Percentiles rank a stretch among this genome's conserved stretches.
Evolutionary conservation across 2,329 filamentous ascomycete genomes (phyloP).

Genomic region (Teratosphaeria zuluensis): DNA sequence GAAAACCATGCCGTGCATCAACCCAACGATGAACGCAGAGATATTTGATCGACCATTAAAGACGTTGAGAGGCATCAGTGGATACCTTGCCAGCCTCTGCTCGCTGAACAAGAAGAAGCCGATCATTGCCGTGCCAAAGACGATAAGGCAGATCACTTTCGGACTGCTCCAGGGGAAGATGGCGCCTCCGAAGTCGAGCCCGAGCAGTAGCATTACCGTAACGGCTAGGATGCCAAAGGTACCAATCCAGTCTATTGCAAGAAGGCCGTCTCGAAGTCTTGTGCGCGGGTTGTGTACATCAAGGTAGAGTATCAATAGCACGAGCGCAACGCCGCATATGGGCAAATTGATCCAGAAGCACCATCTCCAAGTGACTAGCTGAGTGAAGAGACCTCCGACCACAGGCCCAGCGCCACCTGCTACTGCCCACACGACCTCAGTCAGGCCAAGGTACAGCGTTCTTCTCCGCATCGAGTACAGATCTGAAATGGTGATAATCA

Average conservation of each 20-base stretch:
- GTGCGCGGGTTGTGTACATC: slow-evolving; percentile 48
- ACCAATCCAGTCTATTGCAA: slow-evolving; percentile 46
- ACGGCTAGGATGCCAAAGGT: slow-evolving; percentile 42
- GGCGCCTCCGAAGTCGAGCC: slow-evolving; percentile 45
- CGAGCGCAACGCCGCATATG: slow-evolving; percentile 39
- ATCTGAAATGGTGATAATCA: slow-evolving; percentile 47
- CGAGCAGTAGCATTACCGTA: slow-evolving; percentile 43
- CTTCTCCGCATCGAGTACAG: slow-evolving; percentile 39
- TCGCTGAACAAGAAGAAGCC: slow-evolving; percentile 52
- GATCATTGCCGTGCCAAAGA: slow-evolving; percentile 41
- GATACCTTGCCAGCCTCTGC: slow-evolving; percentile 52
- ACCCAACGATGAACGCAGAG: slow-evolving; percentile 44
- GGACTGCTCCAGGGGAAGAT: slow-evolving; percentile 45
- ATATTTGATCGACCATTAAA: slow-evolving; percentile 49
- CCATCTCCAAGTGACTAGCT: slow-evolving; percentile 42
- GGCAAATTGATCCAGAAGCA: slow-evolving; percentile 47
- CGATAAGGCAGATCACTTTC: slow-evolving; percentile 46
- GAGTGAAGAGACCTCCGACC: slow-evolving; percentile 42
- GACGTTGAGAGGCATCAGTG: slow-evolving; percentile 58
- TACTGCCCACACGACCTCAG: slow-evolving; percentile 46
- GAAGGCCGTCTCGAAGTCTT: slow-evolving; percentile 37
- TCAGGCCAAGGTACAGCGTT: slow-evolving; percentile 40
- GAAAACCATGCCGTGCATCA: slow-evolving; percentile 45
- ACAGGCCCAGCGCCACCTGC: slow-evolving; percentile 45
- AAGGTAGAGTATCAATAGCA: slow-evolving; percentile 43